A percentile compares a stretch with the other conserved stretches of the same genome.
Conservation (phyloP, 139 green algal genomes). For the Edaphochlamys debaryana region DNA sequence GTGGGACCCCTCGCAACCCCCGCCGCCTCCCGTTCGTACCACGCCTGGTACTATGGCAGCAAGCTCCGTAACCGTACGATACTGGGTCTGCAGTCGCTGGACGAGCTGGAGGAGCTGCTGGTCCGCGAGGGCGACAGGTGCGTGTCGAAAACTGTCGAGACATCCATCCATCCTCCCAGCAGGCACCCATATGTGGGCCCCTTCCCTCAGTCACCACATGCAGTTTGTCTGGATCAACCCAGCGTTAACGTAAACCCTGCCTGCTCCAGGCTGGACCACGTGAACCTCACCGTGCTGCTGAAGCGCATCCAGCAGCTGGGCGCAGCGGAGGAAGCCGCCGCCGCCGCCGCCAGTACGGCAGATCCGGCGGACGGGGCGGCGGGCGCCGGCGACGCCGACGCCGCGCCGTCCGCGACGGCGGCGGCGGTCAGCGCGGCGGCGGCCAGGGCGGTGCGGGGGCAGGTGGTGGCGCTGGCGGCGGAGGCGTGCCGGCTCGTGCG, state of each 20-base stretch:
- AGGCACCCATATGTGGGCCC: too few species aligned
- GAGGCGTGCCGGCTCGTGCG: neutral
- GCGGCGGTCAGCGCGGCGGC: neutral
- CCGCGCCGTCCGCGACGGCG: neutral
- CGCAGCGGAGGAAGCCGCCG: neutral
- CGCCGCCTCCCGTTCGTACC: neutral
- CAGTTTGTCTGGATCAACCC: too few species aligned
- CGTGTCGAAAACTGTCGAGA: neutral
- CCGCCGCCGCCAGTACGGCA: neutral
- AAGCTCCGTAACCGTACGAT: constrained; percentile 21
- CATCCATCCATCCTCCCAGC: neutral
- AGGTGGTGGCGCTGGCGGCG: neutral
- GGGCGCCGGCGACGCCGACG: too few species aligned
- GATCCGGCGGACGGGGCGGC: too few species aligned
- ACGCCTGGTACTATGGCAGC: constrained; percentile 35
- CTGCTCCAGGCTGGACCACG: constrained; percentile 21
- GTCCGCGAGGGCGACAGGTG: neutral
- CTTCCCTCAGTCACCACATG: too few species aligned
- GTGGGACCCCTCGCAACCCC: too few species aligned
- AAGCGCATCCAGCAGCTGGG: neutral
- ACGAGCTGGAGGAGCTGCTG: neutral
- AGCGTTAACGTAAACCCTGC: too few species aligned
- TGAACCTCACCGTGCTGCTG: constrained; percentile 7
- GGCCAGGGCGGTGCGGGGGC: neutral
- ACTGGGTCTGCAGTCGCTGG: neutral